Evolutionary conservation across 192 early-diverging fungal genomes (phyloP).

Genomic region (Linderina pennispora): DNA sequence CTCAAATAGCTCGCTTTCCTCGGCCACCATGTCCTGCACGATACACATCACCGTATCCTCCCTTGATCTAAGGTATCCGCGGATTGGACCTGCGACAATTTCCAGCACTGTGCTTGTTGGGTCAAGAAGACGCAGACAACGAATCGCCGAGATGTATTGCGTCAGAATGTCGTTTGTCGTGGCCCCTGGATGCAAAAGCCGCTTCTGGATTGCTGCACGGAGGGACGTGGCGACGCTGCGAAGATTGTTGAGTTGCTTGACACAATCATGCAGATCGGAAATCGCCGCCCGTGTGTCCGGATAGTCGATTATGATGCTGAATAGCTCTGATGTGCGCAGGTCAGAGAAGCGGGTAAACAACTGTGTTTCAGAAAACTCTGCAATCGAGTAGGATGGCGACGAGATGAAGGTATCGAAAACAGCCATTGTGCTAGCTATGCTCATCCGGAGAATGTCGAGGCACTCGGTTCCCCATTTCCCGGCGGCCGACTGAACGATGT

Average conservation of each 20-base stretch:
- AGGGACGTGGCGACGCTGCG: slow-evolving; percentile 17
- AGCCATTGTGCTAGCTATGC: too few relatives aligned
- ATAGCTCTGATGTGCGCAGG: slow-evolving; percentile 53
- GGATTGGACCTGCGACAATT: slow-evolving; percentile 54
- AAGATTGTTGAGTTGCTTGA: slow-evolving; percentile 12
- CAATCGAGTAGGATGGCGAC: too few relatives aligned
- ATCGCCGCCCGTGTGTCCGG: slow-evolving; percentile 59
- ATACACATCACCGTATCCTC: slow-evolving; percentile 64
- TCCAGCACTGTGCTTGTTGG: slow-evolving; percentile 61
- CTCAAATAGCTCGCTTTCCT: slow-evolving; percentile 53
- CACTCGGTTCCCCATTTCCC: too few relatives aligned
- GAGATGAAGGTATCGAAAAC: too few relatives aligned
- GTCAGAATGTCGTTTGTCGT: slow-evolving; percentile 63
- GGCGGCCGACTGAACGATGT: too few relatives aligned
- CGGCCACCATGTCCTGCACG: slow-evolving; percentile 59
- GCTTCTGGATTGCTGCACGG: slow-evolving; percentile 30
- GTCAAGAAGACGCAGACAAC: slow-evolving; percentile 62
- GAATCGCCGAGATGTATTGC: slow-evolving; percentile 65
- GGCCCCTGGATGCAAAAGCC: slow-evolving; percentile 68
- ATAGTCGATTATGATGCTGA: slow-evolving; percentile 68
- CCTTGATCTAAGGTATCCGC: slow-evolving; percentile 54
- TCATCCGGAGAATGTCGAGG: too few relatives aligned
- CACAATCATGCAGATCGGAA: slow-evolving; percentile 52
- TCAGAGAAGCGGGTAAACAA: slow-evolving; percentile 11
- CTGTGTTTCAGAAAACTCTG: slow-evolving; percentile 1